Evolutionary conservation across 75 land plant species (phyloP).

Genomic region (Larix kaempferi): DNA sequence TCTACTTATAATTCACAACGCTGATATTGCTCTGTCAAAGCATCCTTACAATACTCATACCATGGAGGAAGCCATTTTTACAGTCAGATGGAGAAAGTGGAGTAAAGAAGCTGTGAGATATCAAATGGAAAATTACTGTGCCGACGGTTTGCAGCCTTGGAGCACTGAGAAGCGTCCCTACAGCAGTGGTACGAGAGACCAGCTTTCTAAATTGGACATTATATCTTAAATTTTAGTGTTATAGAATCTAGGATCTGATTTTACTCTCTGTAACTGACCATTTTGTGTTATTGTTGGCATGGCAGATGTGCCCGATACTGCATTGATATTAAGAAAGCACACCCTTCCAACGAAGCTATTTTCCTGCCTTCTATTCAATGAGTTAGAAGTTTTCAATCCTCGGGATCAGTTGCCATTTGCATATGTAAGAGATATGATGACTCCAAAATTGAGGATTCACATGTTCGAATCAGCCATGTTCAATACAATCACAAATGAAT

Average conservation of each 20-base stretch:
- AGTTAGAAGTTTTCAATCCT: slow-evolving; percentile 64
- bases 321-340: slow-evolving; percentile 58
- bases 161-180: slow-evolving; percentile 46
- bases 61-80: slow-evolving; percentile 74
- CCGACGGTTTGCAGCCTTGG: slow-evolving; percentile 65
- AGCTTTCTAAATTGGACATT: no score
- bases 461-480: slow-evolving; percentile 61
- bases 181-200: slow-evolving; percentile 56
- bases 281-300: no score
- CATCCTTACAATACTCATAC: slow-evolving; percentile 53
- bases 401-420: slow-evolving; percentile 70
- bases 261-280: no score
- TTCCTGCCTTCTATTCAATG: slow-evolving; percentile 74
- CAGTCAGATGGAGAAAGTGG: slow-evolving; percentile 74
- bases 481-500: slow-evolving; percentile 50
- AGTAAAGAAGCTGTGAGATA: slow-evolving; percentile 29
- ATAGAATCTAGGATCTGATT: no score
- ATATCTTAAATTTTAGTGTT: no score
- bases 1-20: slow-evolving; percentile 25
- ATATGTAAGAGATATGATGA: slow-evolving; percentile 59
- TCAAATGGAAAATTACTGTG: slow-evolving; percentile 76
- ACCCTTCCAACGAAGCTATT: slow-evolving; percentile 43
- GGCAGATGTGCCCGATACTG: slow-evolving; percentile 85
- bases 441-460: slow-evolving; percentile 43
- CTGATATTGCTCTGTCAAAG: slow-evolving; percentile 57